These are phyloP conservation scores for Cercospora sp. DNA, from an alignment of 2,329 filamentous ascomycete genomes.

Conservation along the genomic window DNA sequence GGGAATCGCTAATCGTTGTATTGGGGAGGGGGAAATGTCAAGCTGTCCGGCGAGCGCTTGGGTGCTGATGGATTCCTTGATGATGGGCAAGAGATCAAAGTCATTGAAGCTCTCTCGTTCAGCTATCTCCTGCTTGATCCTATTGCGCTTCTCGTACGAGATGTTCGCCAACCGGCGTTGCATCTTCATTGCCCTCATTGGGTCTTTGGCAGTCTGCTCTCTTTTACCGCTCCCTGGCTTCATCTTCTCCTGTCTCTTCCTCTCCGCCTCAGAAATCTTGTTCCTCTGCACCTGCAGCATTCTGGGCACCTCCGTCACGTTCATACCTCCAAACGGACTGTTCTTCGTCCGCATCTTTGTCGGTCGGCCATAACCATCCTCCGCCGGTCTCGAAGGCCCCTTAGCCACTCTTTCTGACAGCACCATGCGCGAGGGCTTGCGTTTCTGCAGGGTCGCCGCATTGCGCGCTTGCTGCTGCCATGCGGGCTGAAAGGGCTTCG, in stretches of 20 bases:
- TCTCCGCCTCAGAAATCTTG: constrained; percentile 43
- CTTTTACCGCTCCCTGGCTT: constrained; percentile 36
- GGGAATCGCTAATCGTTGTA: constrained; percentile 87
- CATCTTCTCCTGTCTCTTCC: constrained; percentile 58
- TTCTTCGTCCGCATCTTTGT: constrained; percentile 43
- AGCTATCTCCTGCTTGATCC: constrained; percentile 61
- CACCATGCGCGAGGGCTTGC: constrained; percentile 53
- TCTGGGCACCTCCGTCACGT: constrained; percentile 47
- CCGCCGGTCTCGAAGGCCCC: constrained; percentile 28
- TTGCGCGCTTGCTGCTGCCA: constrained; percentile 43
- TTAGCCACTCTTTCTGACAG: constrained; percentile 50
- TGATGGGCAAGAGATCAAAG: constrained; percentile 69
- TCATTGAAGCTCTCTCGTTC: constrained; percentile 77
- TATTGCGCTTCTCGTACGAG: constrained; percentile 68
- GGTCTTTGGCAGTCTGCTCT: constrained; percentile 52
- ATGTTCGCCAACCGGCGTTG: constrained; percentile 75
- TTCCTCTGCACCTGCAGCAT: constrained; percentile 31
- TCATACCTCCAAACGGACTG: constrained; percentile 62
- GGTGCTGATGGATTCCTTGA: constrained; percentile 69
- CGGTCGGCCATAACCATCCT: constrained; percentile 32
- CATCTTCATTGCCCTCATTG: constrained; percentile 90
- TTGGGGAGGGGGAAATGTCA: constrained; percentile 78
- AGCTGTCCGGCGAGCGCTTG: constrained; percentile 75
- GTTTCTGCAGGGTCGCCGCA: constrained; percentile 45
- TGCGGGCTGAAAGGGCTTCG: constrained; percentile 29